Evolutionary conservation across 139 green algal genomes (phyloP), one percentile per base, ranked within the genome.

Genomic region (Auxenochlorella pyrenoidosa): DNA sequence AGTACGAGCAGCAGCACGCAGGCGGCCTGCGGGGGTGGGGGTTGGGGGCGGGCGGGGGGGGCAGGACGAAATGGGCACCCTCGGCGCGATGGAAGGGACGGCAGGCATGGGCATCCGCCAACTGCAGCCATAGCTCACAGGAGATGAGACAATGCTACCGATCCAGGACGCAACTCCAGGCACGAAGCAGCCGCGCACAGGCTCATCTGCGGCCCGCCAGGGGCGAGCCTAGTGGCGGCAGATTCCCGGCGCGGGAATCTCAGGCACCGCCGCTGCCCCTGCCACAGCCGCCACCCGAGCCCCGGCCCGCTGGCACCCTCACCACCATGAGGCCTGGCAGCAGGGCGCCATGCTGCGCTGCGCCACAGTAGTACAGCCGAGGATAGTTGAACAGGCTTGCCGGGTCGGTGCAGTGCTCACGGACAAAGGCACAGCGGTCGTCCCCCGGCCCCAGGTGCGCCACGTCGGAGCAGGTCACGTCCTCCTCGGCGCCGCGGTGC

Each of bases 321-420:
- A 86, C 87, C 63, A 83, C 34, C 66, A 88, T 80, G 15, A 87
- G 68, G 2, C 51, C 58, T 51, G 30, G 32, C 28, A 83, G 40
- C 60, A 83, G 32, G 44, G 26, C 19, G 58, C 90, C 90, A 54
- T 71, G 72, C 19, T 79, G 79, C 24, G 41, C 40, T 5, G 84
- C 88, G 40, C 86, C n/a, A 81, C 92, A 95, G 77, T 90, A 95
- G 89, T 92, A 95, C 0, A 94, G 43, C 5, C 34, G 15, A 3
- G 91, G 36, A 47, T 93, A 94, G 38, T 79, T 26, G 40, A 94
- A 58, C 30, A 92, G 47, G 41, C 84, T 75, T 26, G 89, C 86
- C 83, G 34, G 36, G 32, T 81, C 38, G 70, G 34, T 34, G 47
- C 90, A 92, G 79, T 92, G 34, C 3, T 51, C 54, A 4, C 83